Percentiles rank a stretch among this genome's conserved stretches.
Evolutionary conservation across 306 rosid genomes (phyloP).

Genomic region (Oxytropis ochrocephala): DNA sequence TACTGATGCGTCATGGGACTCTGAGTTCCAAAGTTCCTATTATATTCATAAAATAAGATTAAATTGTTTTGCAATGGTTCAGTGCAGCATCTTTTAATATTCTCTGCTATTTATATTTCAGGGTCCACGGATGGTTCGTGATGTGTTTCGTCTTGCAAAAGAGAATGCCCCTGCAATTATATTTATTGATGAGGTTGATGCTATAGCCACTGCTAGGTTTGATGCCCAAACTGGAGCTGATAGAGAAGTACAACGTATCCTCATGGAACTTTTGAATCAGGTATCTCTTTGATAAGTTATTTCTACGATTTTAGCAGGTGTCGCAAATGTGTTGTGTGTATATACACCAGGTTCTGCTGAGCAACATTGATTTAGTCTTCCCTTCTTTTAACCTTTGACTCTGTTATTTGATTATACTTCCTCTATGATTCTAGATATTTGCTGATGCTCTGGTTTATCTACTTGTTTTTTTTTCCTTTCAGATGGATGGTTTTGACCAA

Average conservation of each 20-base stretch:
- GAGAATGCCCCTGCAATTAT: conserved; percentile 99
- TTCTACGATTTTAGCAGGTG: background rate
- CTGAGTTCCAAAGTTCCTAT: too few relatives aligned
- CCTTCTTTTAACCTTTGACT: background rate
- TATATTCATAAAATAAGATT: too few relatives aligned
- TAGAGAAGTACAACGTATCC: conserved; percentile 99
- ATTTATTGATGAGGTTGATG: conserved; percentile 99
- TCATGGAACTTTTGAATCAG: conserved; percentile 98
- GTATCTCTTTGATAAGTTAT: conserved; percentile 26
- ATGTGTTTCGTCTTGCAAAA: conserved; percentile 97
- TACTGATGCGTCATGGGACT: too few relatives aligned
- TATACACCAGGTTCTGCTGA: background rate
- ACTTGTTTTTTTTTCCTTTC: background rate
- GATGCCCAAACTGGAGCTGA: conserved; percentile 99
- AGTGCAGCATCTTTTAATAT: background rate
- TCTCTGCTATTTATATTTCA: conserved; percentile 16
- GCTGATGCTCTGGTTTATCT: background rate
- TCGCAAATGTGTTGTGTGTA: background rate
- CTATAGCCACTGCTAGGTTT: conserved; percentile 96
- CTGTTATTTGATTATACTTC: background rate
- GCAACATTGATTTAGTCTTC: background rate
- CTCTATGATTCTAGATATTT: background rate
- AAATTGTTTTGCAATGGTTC: background rate
- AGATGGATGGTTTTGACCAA: conserved; percentile 99
- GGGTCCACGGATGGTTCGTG: conserved; percentile 99